Conservation (phyloP, 2,329 filamentous ascomycete genomes). For the Knufia fluminis region DNA sequence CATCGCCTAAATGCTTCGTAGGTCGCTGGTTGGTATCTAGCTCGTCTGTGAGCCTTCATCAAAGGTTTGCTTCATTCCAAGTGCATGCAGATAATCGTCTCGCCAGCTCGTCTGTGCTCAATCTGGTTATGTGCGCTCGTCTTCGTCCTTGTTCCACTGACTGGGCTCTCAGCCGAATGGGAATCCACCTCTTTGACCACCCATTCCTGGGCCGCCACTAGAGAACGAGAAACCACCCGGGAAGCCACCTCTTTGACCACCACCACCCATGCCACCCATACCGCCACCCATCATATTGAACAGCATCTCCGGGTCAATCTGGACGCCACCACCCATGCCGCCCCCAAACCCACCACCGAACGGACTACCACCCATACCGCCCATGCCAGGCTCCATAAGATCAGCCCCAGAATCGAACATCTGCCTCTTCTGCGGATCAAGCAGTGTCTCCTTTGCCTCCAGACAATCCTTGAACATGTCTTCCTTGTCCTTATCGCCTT, state of each 20-base stretch:
- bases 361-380: constrained; percentile 50
- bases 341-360: constrained; percentile 29
- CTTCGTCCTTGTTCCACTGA: too few relatives aligned
- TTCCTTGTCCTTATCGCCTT: constrained; percentile 71
- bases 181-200: constrained; percentile 20
- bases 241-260: constrained; percentile 24
- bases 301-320: constrained; percentile 29
- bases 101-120: neutral
- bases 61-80: neutral
- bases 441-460: constrained; percentile 92
- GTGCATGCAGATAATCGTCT: neutral
- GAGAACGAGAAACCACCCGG: constrained; percentile 18
- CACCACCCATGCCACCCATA: constrained; percentile 34
- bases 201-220: constrained; percentile 12
- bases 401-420: constrained; percentile 90
- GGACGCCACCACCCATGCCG: constrained; percentile 38
- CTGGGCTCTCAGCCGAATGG: constrained; percentile 8
- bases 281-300: constrained; percentile 46
- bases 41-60: neutral
- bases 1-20: neutral
- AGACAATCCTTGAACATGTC: constrained; percentile 96
- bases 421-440: constrained; percentile 85
- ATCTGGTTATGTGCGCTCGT: too few relatives aligned
- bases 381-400: constrained; percentile 76
- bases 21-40: neutral